Conservation (phyloP, 352 stramenopile species). For the Globisporangium viniferum region DNA sequence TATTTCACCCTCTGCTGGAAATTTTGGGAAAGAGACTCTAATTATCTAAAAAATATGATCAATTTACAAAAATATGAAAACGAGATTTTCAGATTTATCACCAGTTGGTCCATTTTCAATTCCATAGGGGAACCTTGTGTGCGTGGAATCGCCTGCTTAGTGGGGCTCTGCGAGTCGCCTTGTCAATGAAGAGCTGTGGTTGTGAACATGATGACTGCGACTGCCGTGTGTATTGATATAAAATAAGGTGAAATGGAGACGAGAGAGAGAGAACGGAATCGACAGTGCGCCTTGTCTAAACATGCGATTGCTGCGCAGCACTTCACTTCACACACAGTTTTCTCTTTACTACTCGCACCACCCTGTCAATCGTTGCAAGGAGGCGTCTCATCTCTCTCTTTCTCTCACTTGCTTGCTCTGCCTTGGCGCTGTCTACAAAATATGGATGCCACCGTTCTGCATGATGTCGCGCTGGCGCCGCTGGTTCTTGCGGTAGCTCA, state of each 20-base stretch:
- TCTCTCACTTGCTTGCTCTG: not conserved
- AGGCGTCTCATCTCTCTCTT: not conserved
- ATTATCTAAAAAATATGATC: not conserved
- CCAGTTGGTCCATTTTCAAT: not conserved
- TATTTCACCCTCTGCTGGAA: not conserved
- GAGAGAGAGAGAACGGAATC: not conserved
- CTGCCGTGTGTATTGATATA: not conserved
- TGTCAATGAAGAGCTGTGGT: not conserved
- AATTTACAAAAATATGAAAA: not conserved
- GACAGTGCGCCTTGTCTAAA: conserved; percentile 7
- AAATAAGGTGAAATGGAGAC: not conserved
- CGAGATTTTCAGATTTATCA: not conserved
- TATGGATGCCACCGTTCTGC: conserved; percentile 50
- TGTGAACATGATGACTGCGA: not conserved
- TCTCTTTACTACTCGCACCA: not conserved
- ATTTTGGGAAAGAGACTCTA: not conserved
- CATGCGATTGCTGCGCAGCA: conserved; percentile 7
- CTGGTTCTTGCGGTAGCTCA: conserved; percentile 81
- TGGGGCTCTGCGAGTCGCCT: too few relatives aligned
- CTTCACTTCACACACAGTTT: conserved; percentile 5
- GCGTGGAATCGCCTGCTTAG: not conserved
- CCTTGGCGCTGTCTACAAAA: conserved; percentile 18
- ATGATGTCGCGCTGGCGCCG: conserved; percentile 73
- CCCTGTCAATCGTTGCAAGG: too few relatives aligned
- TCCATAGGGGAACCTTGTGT: not conserved